Base-by-base conservation (phyloP, 768 basidiomycete species). In the Pisolithus marmoratus region DNA sequence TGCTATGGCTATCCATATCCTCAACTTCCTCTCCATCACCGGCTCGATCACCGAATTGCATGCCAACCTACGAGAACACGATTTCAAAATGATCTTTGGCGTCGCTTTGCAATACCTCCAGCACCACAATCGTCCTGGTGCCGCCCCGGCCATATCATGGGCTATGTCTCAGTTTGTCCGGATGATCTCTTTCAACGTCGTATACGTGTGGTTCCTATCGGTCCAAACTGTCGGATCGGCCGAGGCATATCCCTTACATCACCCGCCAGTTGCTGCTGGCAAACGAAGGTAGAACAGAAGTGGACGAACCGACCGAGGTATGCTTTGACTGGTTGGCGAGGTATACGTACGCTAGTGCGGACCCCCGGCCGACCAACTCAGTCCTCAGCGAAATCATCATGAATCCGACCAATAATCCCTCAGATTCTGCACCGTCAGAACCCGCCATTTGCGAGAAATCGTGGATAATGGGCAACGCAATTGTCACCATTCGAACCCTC, bases 291-390 rank as follows among this genome's bases (percentile, higher is more conserved):
- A 81, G 79, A 49, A 71, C 72, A 2, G 76, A 80, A 38, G 73
- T 94, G 5, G 96, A 98, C 65, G 91, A 90, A 54, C 85, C 87
- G 24, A 90, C 94, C 0, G 92, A 97, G 63, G 95, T 98, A 34
- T 95, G 92, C 69, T 94, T 98, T 63, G 96, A 99, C 66, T 98
- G 94, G 93, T 77, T 99, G 17, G 87, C 92, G 9, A 79, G 96
- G 17, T 96, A 96, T 64, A 87, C 95, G 0, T 97, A 94, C 60
- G 92, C 86, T 14, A 93, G 87, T 60, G 92, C 93, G 15, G 94
- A 96, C 63, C 94, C 95, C 1, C 82, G 89, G 15, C 92, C 95
- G 2, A 82, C 92, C 1, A 78, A 76, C 29, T 91, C 90, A 1
- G 75, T 85, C 47, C 77, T 97, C 50, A 81, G 78, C 55, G 87